Conservation (phyloP, 768 basidiomycete genomes). For the Galerina marginata region DNA sequence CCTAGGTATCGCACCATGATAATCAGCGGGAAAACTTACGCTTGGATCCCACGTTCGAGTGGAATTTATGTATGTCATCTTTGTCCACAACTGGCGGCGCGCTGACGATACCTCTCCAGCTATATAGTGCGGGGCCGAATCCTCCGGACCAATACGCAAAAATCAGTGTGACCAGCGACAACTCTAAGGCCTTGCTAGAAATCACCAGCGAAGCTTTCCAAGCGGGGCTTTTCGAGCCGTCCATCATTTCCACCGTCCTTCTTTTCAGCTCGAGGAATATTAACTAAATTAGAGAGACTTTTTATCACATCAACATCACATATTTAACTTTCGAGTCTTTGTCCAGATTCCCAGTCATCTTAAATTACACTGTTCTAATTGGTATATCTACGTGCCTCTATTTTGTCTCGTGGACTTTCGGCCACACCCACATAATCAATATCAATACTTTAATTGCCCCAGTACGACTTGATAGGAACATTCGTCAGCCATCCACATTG, state of each 20-base stretch:
- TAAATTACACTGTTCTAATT: too few species aligned
- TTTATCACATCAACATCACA: too few species aligned
- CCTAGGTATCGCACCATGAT: slow-evolving; percentile 21
- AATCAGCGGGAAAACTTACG: slow-evolving; percentile 9
- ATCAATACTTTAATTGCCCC: too few species aligned
- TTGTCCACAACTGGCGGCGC: too few species aligned
- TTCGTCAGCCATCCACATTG: too few species aligned
- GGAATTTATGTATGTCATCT: slow-evolving; percentile 18
- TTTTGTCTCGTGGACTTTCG: too few species aligned
- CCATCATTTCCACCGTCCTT: slow-evolving; percentile 15
- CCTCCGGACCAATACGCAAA: slow-evolving; percentile 22
- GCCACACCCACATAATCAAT: too few species aligned
- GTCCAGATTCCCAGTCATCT: too few species aligned
- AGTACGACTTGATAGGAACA: too few species aligned
- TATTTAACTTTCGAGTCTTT: too few species aligned
- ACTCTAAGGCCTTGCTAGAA: slow-evolving; percentile 15
- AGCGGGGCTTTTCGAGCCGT: slow-evolving; percentile 21
- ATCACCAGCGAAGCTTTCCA: slow-evolving; percentile 23
- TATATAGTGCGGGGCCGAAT: slow-evolving; percentile 25
- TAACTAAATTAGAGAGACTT: slow-evolving; percentile 14
- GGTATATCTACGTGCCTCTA: too few species aligned
- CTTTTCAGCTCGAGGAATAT: slow-evolving; percentile 20
- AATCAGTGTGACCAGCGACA: slow-evolving; percentile 4
- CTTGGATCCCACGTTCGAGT: slow-evolving; percentile 17
- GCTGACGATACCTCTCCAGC: background rate